phyloP scores from a whole-genome alignment of 352 stramenopile species.

The Pelagophyceae sp. region DNA sequence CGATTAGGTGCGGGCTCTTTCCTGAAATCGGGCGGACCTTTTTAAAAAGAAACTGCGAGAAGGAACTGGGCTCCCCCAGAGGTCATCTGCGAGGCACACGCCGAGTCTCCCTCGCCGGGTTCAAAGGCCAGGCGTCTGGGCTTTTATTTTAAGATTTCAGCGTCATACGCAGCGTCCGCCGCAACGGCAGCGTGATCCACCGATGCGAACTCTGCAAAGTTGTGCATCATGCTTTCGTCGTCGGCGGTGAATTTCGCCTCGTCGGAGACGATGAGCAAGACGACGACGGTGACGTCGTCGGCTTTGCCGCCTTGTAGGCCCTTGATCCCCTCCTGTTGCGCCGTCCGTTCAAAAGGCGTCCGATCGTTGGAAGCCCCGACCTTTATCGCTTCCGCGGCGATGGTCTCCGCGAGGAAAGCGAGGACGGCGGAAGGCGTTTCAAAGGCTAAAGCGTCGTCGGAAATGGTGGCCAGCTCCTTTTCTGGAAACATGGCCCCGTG shows the following conservation, averaged over 20 bases:
- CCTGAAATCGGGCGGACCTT: too few species aligned
- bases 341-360: background rate
- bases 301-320: background rate
- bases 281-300: conserved; percentile 18
- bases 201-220: conserved; percentile 5
- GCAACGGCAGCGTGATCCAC: too few species aligned
- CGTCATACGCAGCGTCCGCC: too few species aligned
- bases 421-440: background rate
- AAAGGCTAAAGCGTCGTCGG: background rate
- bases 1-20: too few species aligned
- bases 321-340: background rate
- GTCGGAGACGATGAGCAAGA: background rate
- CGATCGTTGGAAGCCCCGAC: background rate
- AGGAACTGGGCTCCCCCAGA: too few species aligned
- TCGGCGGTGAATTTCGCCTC: background rate
- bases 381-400: background rate
- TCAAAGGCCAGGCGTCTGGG: background rate
- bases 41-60: too few species aligned
- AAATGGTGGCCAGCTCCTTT: background rate
- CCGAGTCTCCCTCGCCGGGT: background rate
- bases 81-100: background rate
- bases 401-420: background rate
- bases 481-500: background rate
- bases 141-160: too few species aligned
- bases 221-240: background rate